Evolutionary conservation across 148 eudicot species (phyloP).

Genomic region (Rhododendron mucronatum): DNA sequence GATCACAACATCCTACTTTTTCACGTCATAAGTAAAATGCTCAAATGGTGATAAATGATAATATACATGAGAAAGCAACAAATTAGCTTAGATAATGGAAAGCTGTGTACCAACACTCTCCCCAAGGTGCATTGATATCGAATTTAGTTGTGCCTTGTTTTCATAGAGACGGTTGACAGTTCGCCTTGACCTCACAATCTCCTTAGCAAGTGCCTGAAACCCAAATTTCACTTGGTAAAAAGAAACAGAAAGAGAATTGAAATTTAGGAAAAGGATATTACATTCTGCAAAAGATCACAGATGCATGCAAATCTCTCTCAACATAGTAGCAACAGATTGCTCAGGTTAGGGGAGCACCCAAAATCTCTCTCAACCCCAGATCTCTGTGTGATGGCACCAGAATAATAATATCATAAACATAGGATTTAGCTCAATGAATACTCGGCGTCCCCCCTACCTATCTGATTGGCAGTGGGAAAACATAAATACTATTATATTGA

Average conservation of each 20-base stretch:
- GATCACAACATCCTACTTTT: not conserved
- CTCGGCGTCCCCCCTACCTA: not conserved
- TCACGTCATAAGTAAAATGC: not conserved
- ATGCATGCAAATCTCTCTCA: not conserved
- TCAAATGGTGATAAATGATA: not conserved
- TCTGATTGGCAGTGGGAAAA: not conserved
- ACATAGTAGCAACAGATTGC: not conserved
- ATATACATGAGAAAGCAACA: not conserved
- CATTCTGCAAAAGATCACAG: not conserved
- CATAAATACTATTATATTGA: not conserved
- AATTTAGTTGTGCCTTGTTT: constrained; percentile 95
- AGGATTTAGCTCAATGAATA: not conserved
- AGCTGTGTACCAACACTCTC: constrained; percentile 89
- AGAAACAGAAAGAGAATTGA: not conserved
- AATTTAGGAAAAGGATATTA: not conserved
- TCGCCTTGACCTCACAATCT: constrained; percentile 75
- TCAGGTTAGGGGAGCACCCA: not conserved
- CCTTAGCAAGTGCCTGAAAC: constrained; percentile 85
- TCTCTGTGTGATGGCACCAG: not conserved
- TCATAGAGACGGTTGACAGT: constrained; percentile 96
- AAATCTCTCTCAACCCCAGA: not conserved
- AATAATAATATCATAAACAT: not conserved
- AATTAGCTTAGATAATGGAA: not conserved
- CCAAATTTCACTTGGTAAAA: constrained; percentile 7
- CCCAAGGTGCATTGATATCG: constrained; percentile 99